Evolutionary conservation across 495 filamentous ascomycete species (phyloP).

Genomic region (Annulohypoxylon maeteangense): DNA sequence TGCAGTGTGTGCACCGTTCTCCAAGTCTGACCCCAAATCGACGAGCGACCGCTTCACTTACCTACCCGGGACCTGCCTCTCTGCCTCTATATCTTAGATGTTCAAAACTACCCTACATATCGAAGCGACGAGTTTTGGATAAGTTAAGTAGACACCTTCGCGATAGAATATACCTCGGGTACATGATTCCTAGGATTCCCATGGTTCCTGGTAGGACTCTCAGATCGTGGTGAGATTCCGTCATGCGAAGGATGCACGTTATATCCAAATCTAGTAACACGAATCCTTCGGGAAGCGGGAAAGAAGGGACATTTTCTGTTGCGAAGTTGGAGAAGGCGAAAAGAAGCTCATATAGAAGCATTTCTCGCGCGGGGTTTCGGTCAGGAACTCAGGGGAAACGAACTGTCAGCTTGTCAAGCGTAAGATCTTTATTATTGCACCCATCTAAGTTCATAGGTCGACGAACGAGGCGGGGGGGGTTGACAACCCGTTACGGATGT

Average conservation of each 20-base stretch:
- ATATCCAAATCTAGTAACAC: conserved; percentile 14
- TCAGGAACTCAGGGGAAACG: conserved; percentile 22
- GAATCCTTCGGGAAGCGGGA: conserved; percentile 32
- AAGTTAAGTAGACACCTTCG: conserved; percentile 36
- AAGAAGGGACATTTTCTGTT: conserved; percentile 9
- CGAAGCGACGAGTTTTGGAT: conserved; percentile 23
- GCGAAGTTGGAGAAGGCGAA: background rate
- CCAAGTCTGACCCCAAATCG: conserved; percentile 32
- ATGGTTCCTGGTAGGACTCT: conserved; percentile 25
- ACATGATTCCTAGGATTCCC: conserved; percentile 7
- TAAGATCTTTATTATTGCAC: conserved; percentile 36
- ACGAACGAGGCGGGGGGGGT: conserved; percentile 15
- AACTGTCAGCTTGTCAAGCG: conserved; percentile 13
- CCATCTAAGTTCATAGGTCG: conserved; percentile 13
- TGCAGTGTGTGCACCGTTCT: conserved; percentile 18
- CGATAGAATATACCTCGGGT: conserved; percentile 1
- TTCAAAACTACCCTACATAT: conserved; percentile 25
- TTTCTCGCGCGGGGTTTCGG: conserved; percentile 13
- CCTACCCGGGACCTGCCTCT: background rate
- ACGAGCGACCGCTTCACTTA: conserved; percentile 9
- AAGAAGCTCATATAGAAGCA: background rate
- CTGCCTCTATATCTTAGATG: conserved; percentile 17
- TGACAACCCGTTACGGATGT: conserved; percentile 4
- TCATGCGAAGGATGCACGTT: conserved; percentile 20
- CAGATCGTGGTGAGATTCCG: conserved; percentile 21